Base-by-base conservation (phyloP, 768 basidiomycete species). In the Fomitopsis pulvina region DNA sequence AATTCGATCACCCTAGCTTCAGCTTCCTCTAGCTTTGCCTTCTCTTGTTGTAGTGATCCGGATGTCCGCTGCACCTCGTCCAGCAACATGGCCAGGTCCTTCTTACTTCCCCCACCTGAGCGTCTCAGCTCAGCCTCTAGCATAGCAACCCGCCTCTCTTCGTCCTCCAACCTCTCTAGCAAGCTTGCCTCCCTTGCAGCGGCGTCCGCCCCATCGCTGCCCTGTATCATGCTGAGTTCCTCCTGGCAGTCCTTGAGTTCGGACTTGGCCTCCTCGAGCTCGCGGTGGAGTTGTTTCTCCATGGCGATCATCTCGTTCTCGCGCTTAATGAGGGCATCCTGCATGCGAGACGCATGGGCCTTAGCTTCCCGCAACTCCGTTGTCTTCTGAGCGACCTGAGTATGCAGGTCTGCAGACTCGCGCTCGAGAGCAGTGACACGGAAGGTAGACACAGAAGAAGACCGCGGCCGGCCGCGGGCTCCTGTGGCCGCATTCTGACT, bases 131-230 rank as follows among this genome's bases (percentile, higher is more conserved):
- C 64, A 40, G 62, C 65, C 59, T 85, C 80, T 49, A 87, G 59
- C 2, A 78, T 74, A 2, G 68, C 65, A 29, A 87, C 81, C 64
- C 80, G 84, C 4, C 77, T 79, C 42, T 81, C 81, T 53, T 88
- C 85, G 58, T 85, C 83, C 39, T 88, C 85, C 25, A 89, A 79
- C 54, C 87, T 72, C 63, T 74, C 71, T 61, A 83, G 52, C 25
- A 88, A 59, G 47, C 80, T 80, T 22, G 75, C 73, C 60, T 88
- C 87, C 45, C 86, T 69, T 51, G 69, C 68, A 20, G 65, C 69
- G 24, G 72, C 64, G 43, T 63, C 60, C 21, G 45, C 51, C 2
- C 68, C 77, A 21, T 65, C 59, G 7, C 47, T 62, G 27, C 72
- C 68, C 4, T 55, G 58, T 60, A 69, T 39, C 79, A 48, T 38